Conservation (phyloP, 495 filamentous ascomycete species). For the Cercophora newfieldiana region DNA sequence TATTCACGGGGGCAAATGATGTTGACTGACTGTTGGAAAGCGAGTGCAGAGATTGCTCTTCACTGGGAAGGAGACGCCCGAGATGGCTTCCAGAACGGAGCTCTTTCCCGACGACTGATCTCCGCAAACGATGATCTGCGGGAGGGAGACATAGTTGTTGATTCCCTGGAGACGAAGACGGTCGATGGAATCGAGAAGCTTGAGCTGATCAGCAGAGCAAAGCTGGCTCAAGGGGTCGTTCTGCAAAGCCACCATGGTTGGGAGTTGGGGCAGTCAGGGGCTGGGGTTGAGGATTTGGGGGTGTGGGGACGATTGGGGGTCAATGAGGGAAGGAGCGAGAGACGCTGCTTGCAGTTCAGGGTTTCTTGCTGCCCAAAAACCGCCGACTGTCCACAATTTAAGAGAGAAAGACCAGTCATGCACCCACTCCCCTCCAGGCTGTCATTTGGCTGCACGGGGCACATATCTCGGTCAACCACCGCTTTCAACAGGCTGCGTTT, state of each 20-base stretch:
- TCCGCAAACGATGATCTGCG: constrained; percentile 70
- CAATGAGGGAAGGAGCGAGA: not conserved
- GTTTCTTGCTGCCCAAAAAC: not conserved
- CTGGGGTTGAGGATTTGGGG: not conserved
- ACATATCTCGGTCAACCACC: not conserved
- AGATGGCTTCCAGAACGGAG: constrained; percentile 71
- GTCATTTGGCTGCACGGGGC: not conserved
- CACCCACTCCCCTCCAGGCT: no score
- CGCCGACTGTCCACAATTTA: not conserved
- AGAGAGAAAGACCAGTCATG: no score
- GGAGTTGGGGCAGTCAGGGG: not conserved
- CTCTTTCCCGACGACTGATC: constrained; percentile 72
- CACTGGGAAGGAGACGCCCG: constrained; percentile 65
- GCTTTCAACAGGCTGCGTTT: not conserved
- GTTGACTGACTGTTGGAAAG: constrained; percentile 65
- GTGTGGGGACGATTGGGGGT: not conserved
- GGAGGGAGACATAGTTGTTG: constrained; percentile 56
- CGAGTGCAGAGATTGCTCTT: constrained; percentile 64
- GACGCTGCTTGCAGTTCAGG: not conserved
- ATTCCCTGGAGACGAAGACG: constrained; percentile 56
- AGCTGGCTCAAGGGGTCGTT: constrained; percentile 30
- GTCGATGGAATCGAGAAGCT: constrained; percentile 59
- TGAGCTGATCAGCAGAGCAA: constrained; percentile 42
- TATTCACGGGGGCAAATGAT: no score
- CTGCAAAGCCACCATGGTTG: constrained; percentile 18